Evolutionary conservation across 345 rosid species (phyloP).

Genomic region (Dipteronia dyeriana): DNA sequence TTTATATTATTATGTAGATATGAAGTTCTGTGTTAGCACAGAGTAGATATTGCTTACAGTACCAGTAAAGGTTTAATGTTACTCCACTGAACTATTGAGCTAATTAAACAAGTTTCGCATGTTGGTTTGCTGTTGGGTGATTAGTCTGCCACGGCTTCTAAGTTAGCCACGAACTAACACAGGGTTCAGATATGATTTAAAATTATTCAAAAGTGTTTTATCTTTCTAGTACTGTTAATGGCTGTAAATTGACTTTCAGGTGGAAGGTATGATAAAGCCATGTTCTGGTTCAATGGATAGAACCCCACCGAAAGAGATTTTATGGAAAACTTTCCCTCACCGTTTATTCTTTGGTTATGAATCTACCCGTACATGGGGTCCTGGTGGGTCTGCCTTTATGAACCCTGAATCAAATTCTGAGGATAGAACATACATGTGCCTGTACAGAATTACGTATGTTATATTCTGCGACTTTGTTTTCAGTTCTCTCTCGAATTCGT

Average conservation of each 20-base stretch:
- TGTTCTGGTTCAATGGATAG: constrained; percentile 77
- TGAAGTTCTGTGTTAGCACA: neutral
- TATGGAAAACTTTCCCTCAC: constrained; percentile 74
- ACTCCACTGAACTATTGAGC: neutral
- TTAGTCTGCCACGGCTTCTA: neutral
- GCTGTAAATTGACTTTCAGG: constrained; percentile 35
- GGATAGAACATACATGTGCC: constrained; percentile 56
- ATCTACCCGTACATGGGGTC: constrained; percentile 64
- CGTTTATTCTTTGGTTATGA: constrained; percentile 86
- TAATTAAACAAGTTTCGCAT: neutral
- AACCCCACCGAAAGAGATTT: constrained; percentile 63
- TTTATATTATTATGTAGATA: neutral
- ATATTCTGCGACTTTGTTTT: constrained; percentile 3
- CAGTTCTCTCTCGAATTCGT: neutral
- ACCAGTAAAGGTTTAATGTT: neutral
- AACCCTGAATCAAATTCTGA: constrained; percentile 50
- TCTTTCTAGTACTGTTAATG: neutral
- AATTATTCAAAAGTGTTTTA: neutral
- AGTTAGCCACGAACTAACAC: neutral
- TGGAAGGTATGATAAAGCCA: constrained; percentile 63
- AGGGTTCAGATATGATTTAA: neutral
- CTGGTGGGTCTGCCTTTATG: constrained; percentile 87
- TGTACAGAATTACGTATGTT: constrained; percentile 80
- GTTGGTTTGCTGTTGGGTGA: neutral
- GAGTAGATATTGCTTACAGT: neutral